Evolutionary conservation across 2,329 filamentous ascomycete species (phyloP).

Genomic region (Pleomassaria siparia): DNA sequence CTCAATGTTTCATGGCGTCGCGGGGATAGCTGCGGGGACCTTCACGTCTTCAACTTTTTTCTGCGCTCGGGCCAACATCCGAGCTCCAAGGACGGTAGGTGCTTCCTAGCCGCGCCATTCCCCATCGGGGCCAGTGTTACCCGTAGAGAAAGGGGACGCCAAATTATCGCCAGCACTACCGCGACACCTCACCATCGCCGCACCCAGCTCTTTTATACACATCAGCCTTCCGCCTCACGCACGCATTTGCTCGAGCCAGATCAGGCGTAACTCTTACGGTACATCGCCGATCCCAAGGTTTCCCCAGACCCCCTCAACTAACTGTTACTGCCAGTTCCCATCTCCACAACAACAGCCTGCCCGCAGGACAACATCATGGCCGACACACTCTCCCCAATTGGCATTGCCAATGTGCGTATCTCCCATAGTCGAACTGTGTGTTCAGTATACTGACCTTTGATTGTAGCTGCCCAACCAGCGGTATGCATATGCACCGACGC

Average conservation of each 20-base stretch:
- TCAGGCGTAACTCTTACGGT: constrained; percentile 1
- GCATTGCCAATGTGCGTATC: constrained; percentile 69
- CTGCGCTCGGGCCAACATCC: constrained; percentile 23
- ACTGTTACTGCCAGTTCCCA: constrained; percentile 20
- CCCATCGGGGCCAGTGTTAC: constrained; percentile 39
- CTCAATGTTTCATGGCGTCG: constrained; percentile 15
- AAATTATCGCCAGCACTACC: constrained; percentile 40
- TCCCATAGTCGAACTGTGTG: constrained; percentile 4
- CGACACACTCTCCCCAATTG: constrained; percentile 67
- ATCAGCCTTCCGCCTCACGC: constrained; percentile 6
- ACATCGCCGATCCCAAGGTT: neutral
- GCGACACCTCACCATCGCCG: constrained; percentile 19
- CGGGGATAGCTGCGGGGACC: constrained; percentile 21
- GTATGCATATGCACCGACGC: constrained; percentile 47
- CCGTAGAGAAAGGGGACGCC: constrained; percentile 43
- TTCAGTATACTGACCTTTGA: constrained; percentile 35
- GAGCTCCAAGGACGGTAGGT: constrained; percentile 9
- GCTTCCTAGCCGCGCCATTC: constrained; percentile 34
- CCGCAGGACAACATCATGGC: constrained; percentile 53
- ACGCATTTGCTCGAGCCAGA: constrained; percentile 8
- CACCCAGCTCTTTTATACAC: constrained; percentile 6
- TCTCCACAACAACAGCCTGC: constrained; percentile 18
- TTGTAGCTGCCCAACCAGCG: constrained; percentile 68
- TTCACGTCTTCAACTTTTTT: constrained; percentile 40
- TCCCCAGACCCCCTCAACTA: constrained; percentile 15